Evolutionary conservation across 257 asterid genomes (phyloP).

Genomic region (Eucommia ulmoides): DNA sequence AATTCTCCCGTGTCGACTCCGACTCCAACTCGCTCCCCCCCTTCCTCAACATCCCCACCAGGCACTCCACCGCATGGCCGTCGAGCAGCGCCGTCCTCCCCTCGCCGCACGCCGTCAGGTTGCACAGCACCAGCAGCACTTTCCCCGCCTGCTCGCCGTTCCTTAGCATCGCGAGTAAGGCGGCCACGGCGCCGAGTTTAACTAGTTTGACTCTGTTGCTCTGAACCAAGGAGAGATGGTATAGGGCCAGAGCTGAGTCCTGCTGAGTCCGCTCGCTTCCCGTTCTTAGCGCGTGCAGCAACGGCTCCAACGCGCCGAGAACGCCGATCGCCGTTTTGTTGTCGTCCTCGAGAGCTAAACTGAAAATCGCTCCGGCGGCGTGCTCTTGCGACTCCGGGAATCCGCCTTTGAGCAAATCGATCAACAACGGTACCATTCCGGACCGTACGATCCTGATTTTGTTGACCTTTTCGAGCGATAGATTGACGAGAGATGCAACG

Average conservation of each 20-base stretch:
- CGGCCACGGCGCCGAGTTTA: slow-evolving; percentile 42
- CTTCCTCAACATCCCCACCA: slow-evolving; percentile 40
- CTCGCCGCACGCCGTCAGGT: slow-evolving; percentile 57
- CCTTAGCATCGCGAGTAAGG: slow-evolving; percentile 47
- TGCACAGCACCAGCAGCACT: slow-evolving; percentile 65
- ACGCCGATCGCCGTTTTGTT: slow-evolving; percentile 82
- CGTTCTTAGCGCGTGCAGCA: slow-evolving; percentile 61
- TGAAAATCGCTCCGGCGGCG: slow-evolving; percentile 88
- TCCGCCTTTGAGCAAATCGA: slow-evolving; percentile 60
- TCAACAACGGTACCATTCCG: slow-evolving; percentile 53
- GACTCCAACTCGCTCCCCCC: slow-evolving; percentile 24
- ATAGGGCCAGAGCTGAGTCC: slow-evolving; percentile 73
- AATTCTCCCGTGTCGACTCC: slow-evolving; percentile 67
- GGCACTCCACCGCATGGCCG: slow-evolving; percentile 43
- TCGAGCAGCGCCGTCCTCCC: slow-evolving; percentile 71
- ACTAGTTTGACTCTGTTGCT: slow-evolving; percentile 53
- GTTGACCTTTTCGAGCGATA: slow-evolving; percentile 58
- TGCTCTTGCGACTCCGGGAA: slow-evolving; percentile 73
- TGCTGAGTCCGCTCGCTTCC: slow-evolving; percentile 68
- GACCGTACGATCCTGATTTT: slow-evolving; percentile 70
- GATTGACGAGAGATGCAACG: slow-evolving; percentile 73
- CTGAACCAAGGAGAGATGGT: slow-evolving; percentile 59
- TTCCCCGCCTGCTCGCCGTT: slow-evolving; percentile 40
- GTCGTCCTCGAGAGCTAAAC: slow-evolving; percentile 61
- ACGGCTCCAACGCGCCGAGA: slow-evolving; percentile 71